Conservation (phyloP, 2,329 filamentous ascomycete species). For the Trichoderma sp. region DNA sequence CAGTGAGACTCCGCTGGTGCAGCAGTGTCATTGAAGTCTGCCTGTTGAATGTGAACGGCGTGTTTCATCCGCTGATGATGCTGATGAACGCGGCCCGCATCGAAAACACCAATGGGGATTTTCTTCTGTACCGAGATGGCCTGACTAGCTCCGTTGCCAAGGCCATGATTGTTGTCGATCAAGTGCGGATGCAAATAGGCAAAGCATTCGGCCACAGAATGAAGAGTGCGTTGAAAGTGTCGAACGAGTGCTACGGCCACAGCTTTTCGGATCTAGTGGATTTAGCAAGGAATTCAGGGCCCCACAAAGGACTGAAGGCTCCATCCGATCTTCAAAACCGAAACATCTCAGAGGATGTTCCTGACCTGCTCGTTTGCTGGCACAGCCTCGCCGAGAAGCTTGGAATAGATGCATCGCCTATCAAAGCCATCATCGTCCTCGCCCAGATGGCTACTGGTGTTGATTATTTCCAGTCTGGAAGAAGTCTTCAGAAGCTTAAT, state of each 20-base stretch:
- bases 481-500: background rate
- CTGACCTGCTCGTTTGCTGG: background rate
- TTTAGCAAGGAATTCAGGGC: background rate
- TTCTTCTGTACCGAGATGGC: background rate
- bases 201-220: background rate
- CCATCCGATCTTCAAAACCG: background rate
- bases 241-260: background rate
- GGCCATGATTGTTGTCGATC: background rate
- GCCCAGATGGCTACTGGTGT: background rate
- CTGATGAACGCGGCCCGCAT: background rate
- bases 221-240: background rate
- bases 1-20: background rate
- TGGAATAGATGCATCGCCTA: background rate
- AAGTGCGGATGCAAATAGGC: background rate
- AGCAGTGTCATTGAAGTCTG: background rate
- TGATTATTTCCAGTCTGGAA: background rate
- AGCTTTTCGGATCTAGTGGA: background rate
- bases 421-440: background rate
- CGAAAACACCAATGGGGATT: background rate
- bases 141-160: background rate
- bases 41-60: background rate
- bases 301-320: background rate
- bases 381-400: background rate
- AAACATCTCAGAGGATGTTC: background rate
- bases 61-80: background rate